phyloP scores from a whole-genome alignment of 345 rosid genomes.

The Euphorbia lathyris region DNA sequence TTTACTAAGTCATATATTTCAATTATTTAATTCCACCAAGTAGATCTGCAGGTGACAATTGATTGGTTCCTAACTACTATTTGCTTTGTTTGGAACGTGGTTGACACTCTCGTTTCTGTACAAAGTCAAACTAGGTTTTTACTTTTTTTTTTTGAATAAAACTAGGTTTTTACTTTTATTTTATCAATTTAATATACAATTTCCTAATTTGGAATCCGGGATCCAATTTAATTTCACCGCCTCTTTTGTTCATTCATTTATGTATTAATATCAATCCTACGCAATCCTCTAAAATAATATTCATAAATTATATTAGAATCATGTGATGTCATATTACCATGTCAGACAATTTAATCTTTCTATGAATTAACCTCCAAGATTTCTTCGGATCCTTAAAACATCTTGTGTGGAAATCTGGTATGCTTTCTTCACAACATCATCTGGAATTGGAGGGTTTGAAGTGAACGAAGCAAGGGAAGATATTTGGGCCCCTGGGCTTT shows the following conservation, averaged over 20 bases:
- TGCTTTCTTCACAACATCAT: constrained; percentile 43
- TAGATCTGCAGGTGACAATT: background rate
- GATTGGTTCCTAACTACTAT: constrained; percentile 22
- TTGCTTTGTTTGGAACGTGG: constrained; percentile 5
- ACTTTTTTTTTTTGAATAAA: background rate
- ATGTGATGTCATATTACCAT: too few relatives aligned
- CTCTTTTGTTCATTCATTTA: background rate
- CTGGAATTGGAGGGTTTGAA: constrained; percentile 36
- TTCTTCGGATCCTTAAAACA: constrained; percentile 35
- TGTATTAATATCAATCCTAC: background rate
- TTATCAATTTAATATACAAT: too few relatives aligned
- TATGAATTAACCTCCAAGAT: constrained; percentile 37
- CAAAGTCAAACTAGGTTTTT: constrained; percentile 11
- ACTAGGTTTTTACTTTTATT: background rate
- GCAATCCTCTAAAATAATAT: background rate
- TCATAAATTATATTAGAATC: too few relatives aligned
- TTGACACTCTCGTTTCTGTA: background rate
- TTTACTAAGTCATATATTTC: too few relatives aligned
- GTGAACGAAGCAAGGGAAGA: constrained; percentile 43
- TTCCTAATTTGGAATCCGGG: background rate
- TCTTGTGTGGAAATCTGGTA: constrained; percentile 45
- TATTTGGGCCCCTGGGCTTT: constrained; percentile 64
- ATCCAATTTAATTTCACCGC: background rate
- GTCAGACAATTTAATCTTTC: too few relatives aligned
- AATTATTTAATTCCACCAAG: background rate